Evolutionary conservation across 768 basidiomycete species (phyloP).

Genomic region (Boletus patriciae): DNA sequence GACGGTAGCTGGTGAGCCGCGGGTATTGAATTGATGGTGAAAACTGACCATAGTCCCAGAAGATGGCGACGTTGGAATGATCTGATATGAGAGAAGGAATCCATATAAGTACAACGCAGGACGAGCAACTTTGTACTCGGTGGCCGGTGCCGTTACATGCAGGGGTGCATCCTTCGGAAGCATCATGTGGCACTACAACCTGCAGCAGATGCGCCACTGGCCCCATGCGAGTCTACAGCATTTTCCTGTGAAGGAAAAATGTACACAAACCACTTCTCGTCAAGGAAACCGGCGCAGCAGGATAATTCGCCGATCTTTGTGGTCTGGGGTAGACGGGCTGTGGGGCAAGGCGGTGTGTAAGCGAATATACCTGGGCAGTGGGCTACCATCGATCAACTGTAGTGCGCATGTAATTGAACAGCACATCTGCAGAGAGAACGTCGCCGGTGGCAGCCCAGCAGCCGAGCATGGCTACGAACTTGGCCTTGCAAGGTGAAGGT

Average conservation of each 20-base stretch:
- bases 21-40: background rate
- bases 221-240: conserved; percentile 21
- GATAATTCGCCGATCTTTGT: conserved; percentile 38
- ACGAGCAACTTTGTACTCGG: conserved; percentile 27
- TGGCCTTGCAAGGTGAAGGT: conserved; percentile 33
- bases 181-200: conserved; percentile 23
- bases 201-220: conserved; percentile 14
- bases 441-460: conserved; percentile 84
- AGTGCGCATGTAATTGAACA: conserved; percentile 85
- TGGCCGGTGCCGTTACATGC: conserved; percentile 6
- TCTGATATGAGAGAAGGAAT: conserved; percentile 33
- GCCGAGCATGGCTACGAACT: conserved; percentile 76
- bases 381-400: conserved; percentile 64
- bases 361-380: background rate
- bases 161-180: conserved; percentile 4
- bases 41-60: conserved; percentile 38
- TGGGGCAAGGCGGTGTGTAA: conserved; percentile 3
- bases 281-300: conserved; percentile 1
- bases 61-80: conserved; percentile 43
- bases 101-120: conserved; percentile 11
- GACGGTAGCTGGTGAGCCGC: conserved; percentile 6
- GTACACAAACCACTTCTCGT: background rate
- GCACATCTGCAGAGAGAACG: conserved; percentile 45
- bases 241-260: conserved; percentile 10
- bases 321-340: conserved; percentile 69